Percentiles rank a stretch among this genome's conserved stretches.
These are phyloP conservation scores for Hyparrhenia diplandra DNA, from an alignment of 176 grass and related monocot genomes.

Conservation along the genomic window DNA sequence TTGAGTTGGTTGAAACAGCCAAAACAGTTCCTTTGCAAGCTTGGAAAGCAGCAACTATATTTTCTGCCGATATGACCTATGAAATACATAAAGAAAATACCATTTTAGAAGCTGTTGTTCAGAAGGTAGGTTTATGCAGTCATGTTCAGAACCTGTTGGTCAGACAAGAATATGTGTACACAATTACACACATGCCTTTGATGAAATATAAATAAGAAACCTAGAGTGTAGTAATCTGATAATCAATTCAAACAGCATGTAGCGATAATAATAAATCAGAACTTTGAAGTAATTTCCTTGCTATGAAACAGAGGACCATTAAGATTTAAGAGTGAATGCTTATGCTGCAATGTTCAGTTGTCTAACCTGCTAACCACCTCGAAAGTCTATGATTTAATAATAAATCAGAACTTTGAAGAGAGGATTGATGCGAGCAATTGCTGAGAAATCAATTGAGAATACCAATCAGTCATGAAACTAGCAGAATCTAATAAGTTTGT, in stretches of 20 bases:
- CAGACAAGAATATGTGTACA: neutral
- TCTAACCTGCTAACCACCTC: constrained; percentile 81
- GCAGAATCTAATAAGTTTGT: neutral
- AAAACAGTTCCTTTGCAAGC: constrained; percentile 60
- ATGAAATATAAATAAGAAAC: neutral
- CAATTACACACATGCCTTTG: neutral
- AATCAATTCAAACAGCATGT: neutral
- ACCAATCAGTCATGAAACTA: neutral
- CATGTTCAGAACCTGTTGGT: neutral
- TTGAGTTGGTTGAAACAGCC: constrained; percentile 79
- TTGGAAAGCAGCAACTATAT: constrained; percentile 88
- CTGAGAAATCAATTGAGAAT: constrained; percentile 35
- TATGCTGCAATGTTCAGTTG: neutral
- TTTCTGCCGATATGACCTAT: constrained; percentile 96
- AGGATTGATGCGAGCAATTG: constrained; percentile 69
- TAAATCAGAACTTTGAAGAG: constrained; percentile 68
- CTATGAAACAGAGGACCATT: neutral
- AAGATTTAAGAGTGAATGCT: neutral
- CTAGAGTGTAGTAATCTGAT: neutral
- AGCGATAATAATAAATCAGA: neutral
- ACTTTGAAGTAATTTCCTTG: neutral
- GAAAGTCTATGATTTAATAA: constrained; percentile 78
- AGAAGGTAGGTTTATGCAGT: neutral
- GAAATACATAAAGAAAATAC: constrained; percentile 22
- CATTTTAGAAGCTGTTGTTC: neutral